phyloP scores from a whole-genome alignment of 306 rosid species.

The Pueraria montana region DNA sequence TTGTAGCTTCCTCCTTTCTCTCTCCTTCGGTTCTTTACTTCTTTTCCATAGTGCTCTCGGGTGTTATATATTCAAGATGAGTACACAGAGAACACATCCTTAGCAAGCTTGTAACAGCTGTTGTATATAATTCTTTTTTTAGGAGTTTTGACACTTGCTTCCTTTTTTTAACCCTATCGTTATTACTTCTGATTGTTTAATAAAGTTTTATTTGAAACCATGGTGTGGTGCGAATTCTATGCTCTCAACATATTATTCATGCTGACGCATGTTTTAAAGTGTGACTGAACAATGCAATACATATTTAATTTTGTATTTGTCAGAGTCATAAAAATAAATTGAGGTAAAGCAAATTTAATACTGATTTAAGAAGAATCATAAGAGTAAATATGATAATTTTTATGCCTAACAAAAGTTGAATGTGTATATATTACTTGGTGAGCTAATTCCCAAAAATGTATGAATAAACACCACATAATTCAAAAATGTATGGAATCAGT shows the following conservation, averaged over 20 bases:
- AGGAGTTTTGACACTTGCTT: neutral
- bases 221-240: neutral
- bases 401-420: too few species aligned
- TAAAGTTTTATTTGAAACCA: slow-evolving; percentile 31
- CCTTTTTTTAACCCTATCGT: neutral
- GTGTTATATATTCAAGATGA: slow-evolving; percentile 43
- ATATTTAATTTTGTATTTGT: too few species aligned
- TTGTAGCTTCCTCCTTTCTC: slow-evolving; percentile 7
- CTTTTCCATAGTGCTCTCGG: slow-evolving; percentile 25
- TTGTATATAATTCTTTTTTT: slow-evolving; percentile 52
- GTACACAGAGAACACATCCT: slow-evolving; percentile 26
- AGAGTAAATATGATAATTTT: too few species aligned
- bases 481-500: too few species aligned
- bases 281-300: too few species aligned
- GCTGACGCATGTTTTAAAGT: too few species aligned
- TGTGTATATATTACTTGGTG: too few species aligned
- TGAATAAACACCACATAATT: too few species aligned
- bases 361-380: too few species aligned
- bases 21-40: neutral
- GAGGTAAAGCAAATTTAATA: too few species aligned
- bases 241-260: neutral
- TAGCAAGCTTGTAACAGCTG: slow-evolving; percentile 36
- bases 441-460: too few species aligned
- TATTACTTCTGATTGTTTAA: slow-evolving; percentile 11
- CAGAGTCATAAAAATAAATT: too few species aligned